phyloP scores from a whole-genome alignment of 1,284 basidiomycete genomes.

The Chalciporus sp. region DNA sequence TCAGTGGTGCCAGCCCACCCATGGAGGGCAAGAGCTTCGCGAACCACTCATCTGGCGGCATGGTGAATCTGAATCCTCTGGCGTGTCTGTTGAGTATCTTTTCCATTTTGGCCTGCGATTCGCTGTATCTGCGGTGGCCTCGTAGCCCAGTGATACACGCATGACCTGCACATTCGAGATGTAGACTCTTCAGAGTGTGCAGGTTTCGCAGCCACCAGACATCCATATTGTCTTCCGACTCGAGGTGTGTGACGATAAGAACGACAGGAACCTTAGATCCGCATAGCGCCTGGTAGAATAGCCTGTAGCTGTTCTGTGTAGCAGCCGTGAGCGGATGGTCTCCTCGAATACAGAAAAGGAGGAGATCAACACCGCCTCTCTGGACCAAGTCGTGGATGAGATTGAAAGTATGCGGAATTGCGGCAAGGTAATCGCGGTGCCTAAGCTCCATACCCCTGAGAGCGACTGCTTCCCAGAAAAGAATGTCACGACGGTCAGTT shows the following conservation, averaged over 20 bases:
- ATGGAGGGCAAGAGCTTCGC: conserved; percentile 27
- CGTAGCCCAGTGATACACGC: conserved; percentile 4
- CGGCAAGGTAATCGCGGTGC: conserved; percentile 27
- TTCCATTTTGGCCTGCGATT: no score
- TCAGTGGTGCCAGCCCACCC: conserved; percentile 26
- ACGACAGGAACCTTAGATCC: conserved; percentile 37
- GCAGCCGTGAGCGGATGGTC: conserved; percentile 26
- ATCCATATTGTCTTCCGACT: conserved; percentile 36
- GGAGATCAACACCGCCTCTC: conserved; percentile 37
- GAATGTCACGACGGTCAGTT: conserved; percentile 14
- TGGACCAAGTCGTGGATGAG: conserved; percentile 35
- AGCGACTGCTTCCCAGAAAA: conserved; percentile 43
- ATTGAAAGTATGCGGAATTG: conserved; percentile 36
- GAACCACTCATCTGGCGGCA: conserved; percentile 32
- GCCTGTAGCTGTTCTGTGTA: conserved; percentile 37
- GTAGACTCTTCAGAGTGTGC: conserved; percentile 20
- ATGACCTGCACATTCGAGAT: conserved; percentile 27
- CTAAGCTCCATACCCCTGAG: conserved; percentile 37
- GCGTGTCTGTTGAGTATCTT: conserved; percentile 17
- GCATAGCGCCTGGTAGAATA: conserved; percentile 40
- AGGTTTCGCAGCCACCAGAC: conserved; percentile 34
- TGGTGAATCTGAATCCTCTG: conserved; percentile 22
- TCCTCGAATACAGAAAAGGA: conserved; percentile 42
- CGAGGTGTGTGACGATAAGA: conserved; percentile 40
- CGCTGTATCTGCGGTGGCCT: no score